Evolutionary conservation across 352 stramenopile genomes (phyloP), one percentile per base, ranked within the genome.

Genomic region (Phytophthora sp.): DNA sequence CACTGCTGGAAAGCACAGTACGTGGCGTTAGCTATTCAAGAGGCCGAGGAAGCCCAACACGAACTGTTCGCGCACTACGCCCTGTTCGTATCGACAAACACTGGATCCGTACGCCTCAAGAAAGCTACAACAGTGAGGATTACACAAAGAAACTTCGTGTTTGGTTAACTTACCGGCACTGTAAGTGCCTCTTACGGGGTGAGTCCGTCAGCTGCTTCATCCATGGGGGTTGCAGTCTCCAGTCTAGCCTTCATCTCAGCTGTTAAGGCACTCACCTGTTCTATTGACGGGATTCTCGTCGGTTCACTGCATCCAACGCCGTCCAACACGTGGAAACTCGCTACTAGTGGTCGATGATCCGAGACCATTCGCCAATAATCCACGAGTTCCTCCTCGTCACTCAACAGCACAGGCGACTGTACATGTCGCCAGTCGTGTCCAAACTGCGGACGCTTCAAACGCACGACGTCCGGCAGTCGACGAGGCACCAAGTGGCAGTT

Each of bases 321-420:
- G 29, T 77, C 66, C 44, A 71, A 41, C 51, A 90, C 66, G 26
- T 90, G 67, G 45, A 92, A 92, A n/a, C 62, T 76, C 20, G 81
- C 77, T 26, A 92, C 79, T 3, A 92, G 73, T 36, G 84, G 84
- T 1, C 84, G 76, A 67, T 92, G 84, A 64, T 92, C 83, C 49
- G 87, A 95, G 41, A 95, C 78, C 68, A 94, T 78, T 26, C 83
- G 76, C 87, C 87, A 95, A 54, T 93, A 94, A 63, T 95, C 80
- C 49, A 95, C 84, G 45, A 90, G 71, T 51, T 77, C 73, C 52
- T 89, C 64, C 23, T 90, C 80, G 31, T 89, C 78, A 20, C 60
- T 59, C 12, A 77, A 63, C 35, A 83, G 76, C 41, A 82, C 24
- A 2, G 82, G 80, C 31, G 75, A 51, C 42, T 75, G 51, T 15